These are phyloP conservation scores for Camelina neglecta DNA, from an alignment of 345 rosid genomes.

Conservation along the genomic window DNA sequence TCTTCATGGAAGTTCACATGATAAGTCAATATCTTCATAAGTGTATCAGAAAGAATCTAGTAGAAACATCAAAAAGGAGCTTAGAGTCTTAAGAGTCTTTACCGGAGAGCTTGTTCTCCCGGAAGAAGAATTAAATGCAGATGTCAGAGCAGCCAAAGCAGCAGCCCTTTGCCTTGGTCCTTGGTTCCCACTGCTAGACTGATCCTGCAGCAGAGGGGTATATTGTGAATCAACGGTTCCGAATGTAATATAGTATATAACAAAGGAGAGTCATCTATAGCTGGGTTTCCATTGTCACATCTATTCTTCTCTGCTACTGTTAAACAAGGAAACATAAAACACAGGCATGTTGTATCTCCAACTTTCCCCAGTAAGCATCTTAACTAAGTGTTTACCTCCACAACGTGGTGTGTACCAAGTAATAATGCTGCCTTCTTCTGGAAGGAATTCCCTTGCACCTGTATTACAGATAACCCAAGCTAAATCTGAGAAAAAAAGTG, in stretches of 20 bases:
- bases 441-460: constrained; percentile 96
- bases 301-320: constrained; percentile 2
- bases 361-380: constrained; percentile 12
- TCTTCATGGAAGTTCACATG: background rate
- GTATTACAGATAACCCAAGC: constrained; percentile 33
- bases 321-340: constrained; percentile 6
- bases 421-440: constrained; percentile 90
- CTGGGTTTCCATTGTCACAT: constrained; percentile 1
- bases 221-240: background rate
- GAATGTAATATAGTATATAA: background rate
- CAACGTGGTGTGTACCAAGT: constrained; percentile 75
- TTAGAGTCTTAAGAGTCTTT: constrained; percentile 44
- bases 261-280: constrained; percentile 9
- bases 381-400: constrained; percentile 65
- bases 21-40: constrained; percentile 8
- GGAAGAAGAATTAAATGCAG: constrained; percentile 80
- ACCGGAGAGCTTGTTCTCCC: constrained; percentile 59
- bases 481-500: constrained; percentile 6
- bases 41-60: constrained; percentile 11
- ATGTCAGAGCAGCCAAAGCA: constrained; percentile 90
- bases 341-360: constrained; percentile 2
- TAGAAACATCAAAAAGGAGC: background rate
- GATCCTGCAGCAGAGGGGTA: constrained; percentile 33
- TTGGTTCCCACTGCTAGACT: constrained; percentile 63
- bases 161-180: constrained; percentile 98